Conservation (phyloP, 140 eudicot genomes). For the Flaveria floridana region DNA sequence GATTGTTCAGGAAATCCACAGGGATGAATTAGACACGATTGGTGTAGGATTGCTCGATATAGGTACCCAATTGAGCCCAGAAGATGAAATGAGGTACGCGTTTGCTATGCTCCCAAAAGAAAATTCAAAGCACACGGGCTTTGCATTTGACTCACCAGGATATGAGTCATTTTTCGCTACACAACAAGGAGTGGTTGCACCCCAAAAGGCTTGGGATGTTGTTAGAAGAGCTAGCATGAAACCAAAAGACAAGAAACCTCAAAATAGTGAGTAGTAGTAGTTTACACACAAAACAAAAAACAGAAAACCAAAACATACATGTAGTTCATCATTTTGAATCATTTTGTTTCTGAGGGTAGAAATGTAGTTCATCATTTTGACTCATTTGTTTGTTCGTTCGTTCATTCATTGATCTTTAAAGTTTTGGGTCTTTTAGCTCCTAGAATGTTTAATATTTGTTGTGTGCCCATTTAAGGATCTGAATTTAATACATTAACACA, state of each 20-base stretch:
- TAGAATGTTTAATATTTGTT: background rate
- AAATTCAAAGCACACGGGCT: constrained; percentile 85
- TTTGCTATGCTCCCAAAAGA: constrained; percentile 74
- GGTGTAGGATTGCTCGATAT: constrained; percentile 61
- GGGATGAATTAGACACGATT: constrained; percentile 55
- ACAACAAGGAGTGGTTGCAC: constrained; percentile 82
- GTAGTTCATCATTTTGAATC: constrained; percentile 5
- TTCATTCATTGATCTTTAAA: constrained; percentile 4
- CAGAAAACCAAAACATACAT: background rate
- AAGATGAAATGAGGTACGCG: constrained; percentile 78
- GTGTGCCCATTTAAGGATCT: background rate
- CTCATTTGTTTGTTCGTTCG: background rate
- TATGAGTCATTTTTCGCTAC: constrained; percentile 90
- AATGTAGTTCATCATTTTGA: background rate
- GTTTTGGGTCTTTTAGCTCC: background rate
- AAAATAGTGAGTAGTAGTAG: constrained; percentile 18
- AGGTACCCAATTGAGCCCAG: constrained; percentile 54
- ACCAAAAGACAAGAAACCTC: constrained; percentile 47
- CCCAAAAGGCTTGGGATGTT: constrained; percentile 97
- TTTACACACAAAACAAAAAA: constrained; percentile 21
- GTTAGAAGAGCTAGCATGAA: constrained; percentile 84
- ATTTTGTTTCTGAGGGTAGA: constrained; percentile 19
- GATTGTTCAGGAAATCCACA: constrained; percentile 75
- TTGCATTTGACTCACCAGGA: constrained; percentile 95
- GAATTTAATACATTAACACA: background rate